phyloP scores from a whole-genome alignment of 352 stramenopile species.

The Phytophthora agathidicida region DNA sequence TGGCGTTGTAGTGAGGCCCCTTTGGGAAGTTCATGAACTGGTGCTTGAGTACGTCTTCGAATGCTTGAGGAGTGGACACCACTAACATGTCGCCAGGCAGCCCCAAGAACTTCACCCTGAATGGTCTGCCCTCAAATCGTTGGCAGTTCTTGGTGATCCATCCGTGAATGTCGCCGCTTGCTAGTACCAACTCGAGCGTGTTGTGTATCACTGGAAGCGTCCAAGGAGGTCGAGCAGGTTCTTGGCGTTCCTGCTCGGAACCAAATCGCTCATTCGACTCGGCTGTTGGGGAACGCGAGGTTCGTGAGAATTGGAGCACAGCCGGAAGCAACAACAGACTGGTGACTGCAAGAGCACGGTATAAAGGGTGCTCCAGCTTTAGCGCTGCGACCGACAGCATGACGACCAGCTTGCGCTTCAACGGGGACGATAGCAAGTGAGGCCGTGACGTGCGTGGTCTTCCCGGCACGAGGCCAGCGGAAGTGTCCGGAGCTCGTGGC shows the following conservation, averaged over 20 bases:
- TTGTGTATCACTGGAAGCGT: conserved; percentile 28
- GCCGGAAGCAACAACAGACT: conserved; percentile 25
- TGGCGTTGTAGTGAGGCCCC: conserved; percentile 34
- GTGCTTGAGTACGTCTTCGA: conserved; percentile 58
- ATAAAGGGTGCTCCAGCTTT: conserved; percentile 15
- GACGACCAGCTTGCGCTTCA: neutral
- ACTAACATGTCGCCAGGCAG: conserved; percentile 28
- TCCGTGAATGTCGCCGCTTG: conserved; percentile 14
- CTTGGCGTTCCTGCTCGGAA: conserved; percentile 10
- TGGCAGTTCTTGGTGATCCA: conserved; percentile 20
- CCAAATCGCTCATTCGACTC: conserved; percentile 6
- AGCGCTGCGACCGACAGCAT: conserved; percentile 22
- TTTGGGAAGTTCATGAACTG: conserved; percentile 83
- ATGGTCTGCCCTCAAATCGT: conserved; percentile 37
- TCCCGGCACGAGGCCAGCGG: neutral
- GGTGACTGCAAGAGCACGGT: conserved; percentile 5
- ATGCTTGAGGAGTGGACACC: conserved; percentile 25
- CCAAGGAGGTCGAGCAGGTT: conserved; percentile 9
- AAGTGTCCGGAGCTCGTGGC: conserved; percentile 4
- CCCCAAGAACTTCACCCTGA: conserved; percentile 41
- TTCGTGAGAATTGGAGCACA: conserved; percentile 14
- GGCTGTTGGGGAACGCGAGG: neutral
- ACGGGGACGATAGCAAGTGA: conserved; percentile 6
- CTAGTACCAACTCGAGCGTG: conserved; percentile 13
- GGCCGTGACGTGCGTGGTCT: neutral